Evolutionary conservation across 2,329 filamentous ascomycete species (phyloP).

Genomic region (Onygena corvina): DNA sequence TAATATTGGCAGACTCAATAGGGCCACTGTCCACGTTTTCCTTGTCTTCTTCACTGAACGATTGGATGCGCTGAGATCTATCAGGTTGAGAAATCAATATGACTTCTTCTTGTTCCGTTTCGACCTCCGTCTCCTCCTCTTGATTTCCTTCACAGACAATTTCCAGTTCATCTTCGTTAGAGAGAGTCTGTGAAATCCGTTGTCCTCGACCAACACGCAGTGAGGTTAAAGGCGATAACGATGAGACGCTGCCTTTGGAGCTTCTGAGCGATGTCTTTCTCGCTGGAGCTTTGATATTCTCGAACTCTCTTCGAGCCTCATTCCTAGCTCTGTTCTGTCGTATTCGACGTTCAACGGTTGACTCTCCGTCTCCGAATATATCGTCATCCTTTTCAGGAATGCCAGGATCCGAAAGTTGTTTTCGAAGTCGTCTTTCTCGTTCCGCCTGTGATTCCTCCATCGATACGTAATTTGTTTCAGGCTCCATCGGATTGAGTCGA

Average conservation of each 20-base stretch:
- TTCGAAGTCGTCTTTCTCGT: slow-evolving; percentile 25
- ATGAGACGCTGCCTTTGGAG: slow-evolving; percentile 10
- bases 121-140: slow-evolving; percentile 15
- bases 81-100: slow-evolving; percentile 18
- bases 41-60: slow-evolving; percentile 35
- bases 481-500: slow-evolving; percentile 30
- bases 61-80: slow-evolving; percentile 22
- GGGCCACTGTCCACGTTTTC: slow-evolving; percentile 32
- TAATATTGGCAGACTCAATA: slow-evolving; percentile 21
- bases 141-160: not conserved
- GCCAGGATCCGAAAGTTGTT: slow-evolving; percentile 13
- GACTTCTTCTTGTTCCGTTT: slow-evolving; percentile 38
- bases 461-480: slow-evolving; percentile 34
- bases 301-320: slow-evolving; percentile 27
- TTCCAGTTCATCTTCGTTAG: not conserved
- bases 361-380: slow-evolving; percentile 35
- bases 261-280: slow-evolving; percentile 15
- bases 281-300: slow-evolving; percentile 25
- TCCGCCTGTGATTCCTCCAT: slow-evolving; percentile 37
- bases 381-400: not conserved
- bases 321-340: slow-evolving; percentile 26
- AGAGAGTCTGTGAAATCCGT: not conserved
- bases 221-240: slow-evolving; percentile 7
- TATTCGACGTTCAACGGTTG: slow-evolving; percentile 26
- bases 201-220: not conserved